Evolutionary conservation across 352 stramenopile species (phyloP), one percentile per base, ranked within the genome.

Genomic region (Paralagenidium karlingii): DNA sequence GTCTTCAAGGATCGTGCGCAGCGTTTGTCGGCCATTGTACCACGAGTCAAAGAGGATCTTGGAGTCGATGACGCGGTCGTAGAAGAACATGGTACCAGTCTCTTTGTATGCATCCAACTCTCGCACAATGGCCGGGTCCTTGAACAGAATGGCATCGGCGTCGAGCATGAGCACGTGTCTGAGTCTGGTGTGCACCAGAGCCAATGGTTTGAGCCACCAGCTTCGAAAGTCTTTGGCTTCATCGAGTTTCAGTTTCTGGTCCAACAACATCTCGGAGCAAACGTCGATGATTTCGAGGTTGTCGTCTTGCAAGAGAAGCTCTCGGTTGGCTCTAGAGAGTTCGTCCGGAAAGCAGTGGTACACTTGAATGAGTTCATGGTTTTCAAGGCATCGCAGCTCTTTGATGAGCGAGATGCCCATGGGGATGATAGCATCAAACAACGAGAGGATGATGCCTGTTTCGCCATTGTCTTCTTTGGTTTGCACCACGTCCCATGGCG

Each of bases 1-100:
- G 8, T 43, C 53, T 13, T 60, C 39, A 7, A 80, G 32, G 20
- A 80, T 30, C 15, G 63, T 40, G 12, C 51, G 55, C 16, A 80
- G 48, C 33, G 60, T 47, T 22, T 48, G 54, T 36, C 43, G 60
- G 19, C 22, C 38, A 15, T 51, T 49, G 36, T 55, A 49, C 43
- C 44, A 60, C n/a, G 44, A 53, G 31, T 51, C 53, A 9, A 61
- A 24, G 11, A 63, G 56, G 18, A 40, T 60, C 34, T 57, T 52
- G 41, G 65, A 57, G 39, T 53, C 49, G 26, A 60, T 53, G 22
- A 73, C 49, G 20, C 63, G 65, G 46, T 84, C 69, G 31, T 77
- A 71, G 38, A 83, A 83, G 44, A 83, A 83, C 10, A 68, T 59
- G 34, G 69, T 81, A 8, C 66, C 66, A 5, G 45, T 74, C 9